Conservation (phyloP, 2,329 filamentous ascomycete species). For the Curvularia eragrostidis region DNA sequence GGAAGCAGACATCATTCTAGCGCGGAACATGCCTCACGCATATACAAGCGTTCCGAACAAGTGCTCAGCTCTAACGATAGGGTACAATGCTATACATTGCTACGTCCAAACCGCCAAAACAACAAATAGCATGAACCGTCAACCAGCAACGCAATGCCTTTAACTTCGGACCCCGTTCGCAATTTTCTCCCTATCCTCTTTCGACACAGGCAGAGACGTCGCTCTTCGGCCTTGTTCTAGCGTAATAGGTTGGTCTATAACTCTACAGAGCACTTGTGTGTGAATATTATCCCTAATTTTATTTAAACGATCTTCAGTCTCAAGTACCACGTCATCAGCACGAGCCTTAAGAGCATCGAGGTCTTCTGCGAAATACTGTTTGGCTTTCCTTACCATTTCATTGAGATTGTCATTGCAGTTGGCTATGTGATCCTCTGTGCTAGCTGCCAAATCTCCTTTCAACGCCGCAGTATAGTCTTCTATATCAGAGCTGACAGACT, state of each 20-base stretch:
- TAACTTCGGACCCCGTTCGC: too few species aligned
- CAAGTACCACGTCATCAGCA: neutral
- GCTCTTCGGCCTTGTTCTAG: neutral
- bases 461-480: neutral
- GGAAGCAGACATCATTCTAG: too few species aligned
- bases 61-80: too few species aligned
- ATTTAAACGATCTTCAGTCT: neutral
- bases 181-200: neutral
- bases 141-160: too few species aligned
- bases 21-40: too few species aligned
- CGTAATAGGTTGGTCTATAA: neutral
- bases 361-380: neutral
- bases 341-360: neutral
- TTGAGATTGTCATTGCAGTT: neutral
- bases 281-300: neutral
- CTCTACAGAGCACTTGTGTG: neutral
- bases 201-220: neutral
- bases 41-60: too few species aligned
- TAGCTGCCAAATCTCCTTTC: neutral
- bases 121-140: too few species aligned
- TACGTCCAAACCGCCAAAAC: too few species aligned
- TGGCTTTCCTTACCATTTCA: neutral
- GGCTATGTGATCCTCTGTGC: conserved; percentile 2
- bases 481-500: neutral
- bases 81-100: too few species aligned